phyloP scores from a whole-genome alignment of 495 filamentous ascomycete genomes.

The Hypoxylon lienhwacheense region DNA sequence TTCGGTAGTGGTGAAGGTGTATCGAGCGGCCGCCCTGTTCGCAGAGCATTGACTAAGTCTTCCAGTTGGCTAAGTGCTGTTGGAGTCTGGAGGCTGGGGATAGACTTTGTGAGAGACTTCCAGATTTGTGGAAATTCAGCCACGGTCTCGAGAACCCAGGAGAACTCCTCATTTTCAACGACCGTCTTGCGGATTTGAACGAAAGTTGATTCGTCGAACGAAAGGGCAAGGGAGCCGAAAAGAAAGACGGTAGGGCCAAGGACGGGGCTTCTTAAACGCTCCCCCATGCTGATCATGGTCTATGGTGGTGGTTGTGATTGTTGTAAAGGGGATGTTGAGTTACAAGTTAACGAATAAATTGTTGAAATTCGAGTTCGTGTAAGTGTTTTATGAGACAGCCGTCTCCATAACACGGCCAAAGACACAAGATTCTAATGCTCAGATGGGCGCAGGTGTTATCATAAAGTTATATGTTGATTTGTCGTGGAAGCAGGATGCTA shows the following conservation, averaged over 20 bases:
- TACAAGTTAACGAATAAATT: slow-evolving; percentile 14
- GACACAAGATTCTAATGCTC: not conserved
- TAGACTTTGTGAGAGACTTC: slow-evolving; percentile 30
- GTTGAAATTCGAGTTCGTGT: slow-evolving; percentile 22
- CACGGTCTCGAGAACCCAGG: slow-evolving; percentile 42
- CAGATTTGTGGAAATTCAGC: slow-evolving; percentile 37
- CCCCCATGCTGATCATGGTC: slow-evolving; percentile 21
- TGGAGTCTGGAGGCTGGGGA: slow-evolving; percentile 35
- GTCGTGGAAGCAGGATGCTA: slow-evolving; percentile 7
- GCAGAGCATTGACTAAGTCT: slow-evolving; percentile 34
- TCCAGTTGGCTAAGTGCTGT: slow-evolving; percentile 33
- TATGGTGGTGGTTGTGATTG: not conserved
- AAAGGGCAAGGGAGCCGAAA: slow-evolving; percentile 40
- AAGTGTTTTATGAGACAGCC: slow-evolving; percentile 1
- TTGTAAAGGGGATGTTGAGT: slow-evolving; percentile 21
- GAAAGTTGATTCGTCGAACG: slow-evolving; percentile 40
- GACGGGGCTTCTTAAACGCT: slow-evolving; percentile 12
- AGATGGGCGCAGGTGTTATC: slow-evolving; percentile 3
- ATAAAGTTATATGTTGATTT: not conserved
- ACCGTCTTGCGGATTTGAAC: slow-evolving; percentile 33
- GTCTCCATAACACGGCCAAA: slow-evolving; percentile 12
- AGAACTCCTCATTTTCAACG: slow-evolving; percentile 32
- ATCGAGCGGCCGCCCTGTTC: slow-evolving; percentile 19
- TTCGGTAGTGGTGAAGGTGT: slow-evolving; percentile 26
- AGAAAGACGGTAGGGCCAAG: slow-evolving; percentile 20